These are phyloP conservation scores for Aspergillus hiratsukae DNA, from an alignment of 2,329 filamentous ascomycete species.

Conservation along the genomic window DNA sequence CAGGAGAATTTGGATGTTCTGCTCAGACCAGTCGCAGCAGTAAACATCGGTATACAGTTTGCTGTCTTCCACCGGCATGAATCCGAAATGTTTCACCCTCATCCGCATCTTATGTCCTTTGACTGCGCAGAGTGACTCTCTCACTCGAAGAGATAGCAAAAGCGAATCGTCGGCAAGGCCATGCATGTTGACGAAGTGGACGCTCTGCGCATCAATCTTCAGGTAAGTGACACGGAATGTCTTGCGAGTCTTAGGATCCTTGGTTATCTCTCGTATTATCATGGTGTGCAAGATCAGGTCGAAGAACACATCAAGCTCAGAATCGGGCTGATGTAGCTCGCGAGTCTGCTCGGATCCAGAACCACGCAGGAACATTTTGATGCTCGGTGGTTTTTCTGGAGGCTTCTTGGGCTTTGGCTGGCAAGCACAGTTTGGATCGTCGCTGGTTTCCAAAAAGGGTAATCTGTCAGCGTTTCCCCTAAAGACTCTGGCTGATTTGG, in stretches of 20 bases:
- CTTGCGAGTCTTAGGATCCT: constrained; percentile 7
- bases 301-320: constrained; percentile 23
- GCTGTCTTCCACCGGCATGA: constrained; percentile 13
- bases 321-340: constrained; percentile 13
- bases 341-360: constrained; percentile 8
- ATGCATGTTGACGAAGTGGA: constrained; percentile 24
- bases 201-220: constrained; percentile 15
- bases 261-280: constrained; percentile 18
- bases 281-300: constrained; percentile 18
- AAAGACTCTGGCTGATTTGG: not conserved
- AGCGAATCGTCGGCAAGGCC: constrained; percentile 26
- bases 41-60: constrained; percentile 19
- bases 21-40: constrained; percentile 12
- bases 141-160: constrained; percentile 19
- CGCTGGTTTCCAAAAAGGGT: constrained; percentile 6
- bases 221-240: constrained; percentile 7
- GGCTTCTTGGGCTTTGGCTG: constrained; percentile 13
- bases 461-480: not conserved
- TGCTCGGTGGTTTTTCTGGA: constrained; percentile 2
- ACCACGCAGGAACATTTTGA: constrained; percentile 16
- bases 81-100: constrained; percentile 18
- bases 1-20: constrained; percentile 20
- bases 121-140: constrained; percentile 7
- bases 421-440: constrained; percentile 19
- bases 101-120: constrained; percentile 15